Conservation (phyloP, 2,329 filamentous ascomycete genomes). For the Claviceps pusilla region DNA sequence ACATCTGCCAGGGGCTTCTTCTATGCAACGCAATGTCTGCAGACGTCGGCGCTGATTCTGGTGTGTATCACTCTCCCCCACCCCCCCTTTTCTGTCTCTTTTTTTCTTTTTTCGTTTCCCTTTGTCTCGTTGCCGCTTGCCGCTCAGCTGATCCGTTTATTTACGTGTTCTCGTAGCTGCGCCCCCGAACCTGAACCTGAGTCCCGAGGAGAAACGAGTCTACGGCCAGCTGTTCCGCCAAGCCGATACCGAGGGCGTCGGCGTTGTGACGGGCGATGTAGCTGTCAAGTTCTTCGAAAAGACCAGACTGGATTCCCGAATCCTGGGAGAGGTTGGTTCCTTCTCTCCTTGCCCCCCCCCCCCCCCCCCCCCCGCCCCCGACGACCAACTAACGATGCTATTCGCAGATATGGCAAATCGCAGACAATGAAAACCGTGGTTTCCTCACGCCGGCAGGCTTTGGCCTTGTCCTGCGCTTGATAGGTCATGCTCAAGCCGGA, state of each 20-base stretch:
- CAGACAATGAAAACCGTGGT: constrained; percentile 89
- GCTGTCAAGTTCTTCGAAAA: constrained; percentile 98
- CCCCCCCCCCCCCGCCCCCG: not conserved
- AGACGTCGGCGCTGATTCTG: constrained; percentile 11
- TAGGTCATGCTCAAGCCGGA: constrained; percentile 86
- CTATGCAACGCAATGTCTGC: constrained; percentile 12
- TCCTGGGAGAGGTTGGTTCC: constrained; percentile 67
- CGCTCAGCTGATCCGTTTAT: constrained; percentile 6
- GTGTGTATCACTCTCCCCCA: constrained; percentile 4
- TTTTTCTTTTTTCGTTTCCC: not conserved
- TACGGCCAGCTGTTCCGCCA: constrained; percentile 88
- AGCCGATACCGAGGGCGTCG: constrained; percentile 80
- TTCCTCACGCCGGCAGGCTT: constrained; percentile 88
- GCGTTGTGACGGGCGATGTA: constrained; percentile 88
- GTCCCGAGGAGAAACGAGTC: constrained; percentile 78
- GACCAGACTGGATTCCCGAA: constrained; percentile 70
- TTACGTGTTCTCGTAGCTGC: constrained; percentile 23
- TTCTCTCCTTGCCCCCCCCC: not conserved
- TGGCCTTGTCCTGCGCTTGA: constrained; percentile 80
- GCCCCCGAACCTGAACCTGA: constrained; percentile 69
- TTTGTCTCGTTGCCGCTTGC: not conserved
- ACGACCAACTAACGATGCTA: constrained; percentile 4
- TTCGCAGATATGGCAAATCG: constrained; percentile 90
- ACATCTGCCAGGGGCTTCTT: not conserved
- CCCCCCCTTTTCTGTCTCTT: not conserved